Evolutionary conservation across 2,329 filamentous ascomycete genomes (phyloP).

Genomic region (Tolypocladium inflatum): DNA sequence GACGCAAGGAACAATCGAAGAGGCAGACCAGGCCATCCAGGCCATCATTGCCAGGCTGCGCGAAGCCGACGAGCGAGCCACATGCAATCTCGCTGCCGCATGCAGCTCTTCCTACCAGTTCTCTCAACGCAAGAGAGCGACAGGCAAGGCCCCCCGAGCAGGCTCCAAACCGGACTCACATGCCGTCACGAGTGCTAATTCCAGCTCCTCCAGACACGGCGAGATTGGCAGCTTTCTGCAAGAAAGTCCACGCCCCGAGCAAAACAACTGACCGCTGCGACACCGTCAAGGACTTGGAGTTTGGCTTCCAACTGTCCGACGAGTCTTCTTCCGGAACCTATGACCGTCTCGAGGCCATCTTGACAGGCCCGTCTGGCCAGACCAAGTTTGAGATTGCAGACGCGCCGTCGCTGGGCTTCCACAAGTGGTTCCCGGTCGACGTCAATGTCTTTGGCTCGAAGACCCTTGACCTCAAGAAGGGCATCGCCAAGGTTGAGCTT

Average conservation of each 20-base stretch:
- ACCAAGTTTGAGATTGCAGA: neutral
- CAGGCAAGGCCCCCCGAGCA: neutral
- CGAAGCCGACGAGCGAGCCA: neutral
- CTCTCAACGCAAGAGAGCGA: neutral
- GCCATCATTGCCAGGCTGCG: neutral
- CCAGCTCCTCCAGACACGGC: neutral
- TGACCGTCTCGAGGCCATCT: neutral
- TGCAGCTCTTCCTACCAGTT: neutral
- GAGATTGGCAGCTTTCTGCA: neutral
- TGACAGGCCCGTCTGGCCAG: neutral
- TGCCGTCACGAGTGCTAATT: neutral
- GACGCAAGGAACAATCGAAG: neutral
- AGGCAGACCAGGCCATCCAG: neutral
- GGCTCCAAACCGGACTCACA: neutral
- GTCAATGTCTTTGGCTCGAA: neutral
- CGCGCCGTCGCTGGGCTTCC: neutral
- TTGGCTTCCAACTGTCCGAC: neutral
- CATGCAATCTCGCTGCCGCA: neutral
- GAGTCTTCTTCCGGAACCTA: neutral
- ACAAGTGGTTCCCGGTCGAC: neutral
- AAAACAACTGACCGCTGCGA: neutral
- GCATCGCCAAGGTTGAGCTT: neutral
- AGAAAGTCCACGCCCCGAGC: neutral
- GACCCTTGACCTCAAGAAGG: neutral
- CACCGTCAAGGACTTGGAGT: neutral